phyloP scores from a whole-genome alignment of 148 eudicot species.

The Chenopodium suecicum region DNA sequence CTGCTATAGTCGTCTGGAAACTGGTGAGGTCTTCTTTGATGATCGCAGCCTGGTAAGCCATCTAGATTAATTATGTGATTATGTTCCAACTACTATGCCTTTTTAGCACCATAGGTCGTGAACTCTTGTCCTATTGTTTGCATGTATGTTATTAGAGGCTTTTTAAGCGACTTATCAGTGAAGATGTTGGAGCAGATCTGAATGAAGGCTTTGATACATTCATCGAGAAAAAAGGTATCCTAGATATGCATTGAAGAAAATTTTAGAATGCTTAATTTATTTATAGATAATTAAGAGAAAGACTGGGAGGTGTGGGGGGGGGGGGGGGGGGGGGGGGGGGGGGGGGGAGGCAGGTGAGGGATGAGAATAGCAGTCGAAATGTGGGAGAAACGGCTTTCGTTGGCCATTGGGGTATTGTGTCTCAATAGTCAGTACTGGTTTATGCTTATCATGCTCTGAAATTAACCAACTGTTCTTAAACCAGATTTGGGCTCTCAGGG shows the following conservation, averaged over 20 bases:
- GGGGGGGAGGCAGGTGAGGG: neutral
- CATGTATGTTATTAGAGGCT: slow-evolving; percentile 64
- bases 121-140: slow-evolving; percentile 5
- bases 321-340: too few relatives aligned
- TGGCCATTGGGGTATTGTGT: neutral
- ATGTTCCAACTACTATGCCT: slow-evolving; percentile 1
- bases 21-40: slow-evolving; percentile 89
- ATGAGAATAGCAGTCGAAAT: neutral
- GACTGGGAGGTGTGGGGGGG: too few relatives aligned
- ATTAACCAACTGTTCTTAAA: slow-evolving; percentile 5
- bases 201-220: slow-evolving; percentile 95
- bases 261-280: neutral
- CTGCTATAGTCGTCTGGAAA: slow-evolving; percentile 92
- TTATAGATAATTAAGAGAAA: neutral
- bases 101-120: slow-evolving; percentile 8
- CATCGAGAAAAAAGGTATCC: slow-evolving; percentile 70
- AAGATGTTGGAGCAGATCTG: slow-evolving; percentile 91
- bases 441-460: slow-evolving; percentile 13
- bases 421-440: neutral
- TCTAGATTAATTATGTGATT: slow-evolving; percentile 11
- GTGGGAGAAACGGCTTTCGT: neutral
- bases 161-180: slow-evolving; percentile 88
- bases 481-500: slow-evolving; percentile 96
- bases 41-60: slow-evolving; percentile 86
- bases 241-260: neutral